phyloP scores from a whole-genome alignment of 1,284 basidiomycete genomes.

The Abortiporus biennis region DNA sequence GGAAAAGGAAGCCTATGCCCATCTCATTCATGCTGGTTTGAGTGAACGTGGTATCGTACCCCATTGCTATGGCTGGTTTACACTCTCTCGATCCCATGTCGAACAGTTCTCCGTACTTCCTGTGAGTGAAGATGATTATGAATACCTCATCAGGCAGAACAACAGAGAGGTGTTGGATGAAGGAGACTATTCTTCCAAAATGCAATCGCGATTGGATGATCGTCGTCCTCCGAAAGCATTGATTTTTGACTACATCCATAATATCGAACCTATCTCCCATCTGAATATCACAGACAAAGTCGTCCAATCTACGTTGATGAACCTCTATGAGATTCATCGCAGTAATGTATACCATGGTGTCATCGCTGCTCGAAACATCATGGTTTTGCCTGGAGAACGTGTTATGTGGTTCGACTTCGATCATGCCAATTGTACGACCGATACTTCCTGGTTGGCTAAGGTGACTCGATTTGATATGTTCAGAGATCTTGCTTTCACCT shows the following conservation, averaged over 20 bases:
- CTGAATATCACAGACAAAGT: background rate
- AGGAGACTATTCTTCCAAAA: too few species aligned
- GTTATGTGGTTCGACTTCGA: slow-evolving; percentile 1
- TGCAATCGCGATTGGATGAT: background rate
- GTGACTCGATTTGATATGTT: too few species aligned
- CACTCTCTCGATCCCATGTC: background rate
- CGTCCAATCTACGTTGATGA: background rate
- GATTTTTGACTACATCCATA: background rate
- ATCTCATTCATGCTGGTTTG: background rate
- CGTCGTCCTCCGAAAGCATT: background rate
- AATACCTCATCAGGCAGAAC: background rate
- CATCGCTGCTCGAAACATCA: background rate
- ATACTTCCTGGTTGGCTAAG: too few species aligned
- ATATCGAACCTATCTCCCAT: too few species aligned
- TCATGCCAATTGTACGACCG: background rate
- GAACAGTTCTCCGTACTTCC: background rate
- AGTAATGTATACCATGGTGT: background rate
- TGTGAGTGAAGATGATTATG: background rate
- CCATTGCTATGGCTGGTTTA: background rate
- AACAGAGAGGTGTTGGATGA: background rate
- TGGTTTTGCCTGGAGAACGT: background rate
- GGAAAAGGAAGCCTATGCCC: background rate
- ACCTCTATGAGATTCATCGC: background rate
- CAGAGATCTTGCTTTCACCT: too few species aligned
- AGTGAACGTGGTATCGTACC: background rate